Base-by-base conservation (phyloP, 1,284 basidiomycete genomes). In the Austroboletus novae-zelandiae region DNA sequence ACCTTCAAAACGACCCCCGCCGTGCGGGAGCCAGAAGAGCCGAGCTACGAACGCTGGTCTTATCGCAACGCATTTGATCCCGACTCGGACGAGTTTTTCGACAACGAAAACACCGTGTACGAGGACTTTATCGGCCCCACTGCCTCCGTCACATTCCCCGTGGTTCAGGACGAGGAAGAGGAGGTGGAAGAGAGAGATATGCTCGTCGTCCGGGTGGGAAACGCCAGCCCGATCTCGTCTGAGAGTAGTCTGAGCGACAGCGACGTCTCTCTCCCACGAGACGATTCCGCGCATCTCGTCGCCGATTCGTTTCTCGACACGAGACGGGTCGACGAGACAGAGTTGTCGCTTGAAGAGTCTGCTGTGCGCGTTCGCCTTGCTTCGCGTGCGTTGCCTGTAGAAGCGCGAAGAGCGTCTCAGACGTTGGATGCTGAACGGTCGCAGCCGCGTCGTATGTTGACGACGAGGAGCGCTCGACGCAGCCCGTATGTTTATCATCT, bases 81-180 rank as follows among this genome's bases (percentile, higher is more conserved):
- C n/a, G 87, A 89, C 66, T 81, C 84, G 13, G 86, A 89, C 57
- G 86, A 87, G 56, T 89, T 89, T 66, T 86, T 84, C 62, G 68
- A 71, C 47, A 64, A 61, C 42, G 74, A 77, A 53, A 72, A 81
- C 54, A 83, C 83, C 9, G 79, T 84, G 53, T 82, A 80, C 66
- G 86, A 89, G 73, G 79, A 78, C 50, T 82, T 86, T 66, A 61
- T 86, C 60, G 76, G 77, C 65, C 73, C 71, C 49, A 54, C 60
- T 48, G 14, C 36, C 25, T 59, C 58, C 27, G 40, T 43, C 25
- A 6, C 25, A 27, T 27, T 27, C 7, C 25, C 25, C 4, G 25
- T 6, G 56, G 54, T 5, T 50, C 61, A 60, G 14, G 67, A 70
- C 43, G 68, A 69, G 13, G 66, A 47, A 0, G 59, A 48, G 8